Percentiles rank a stretch among this genome's conserved stretches.
Evolutionary conservation across 2,329 filamentous ascomycete genomes (phyloP).

Genomic region (Sordariomycetes sp.): DNA sequence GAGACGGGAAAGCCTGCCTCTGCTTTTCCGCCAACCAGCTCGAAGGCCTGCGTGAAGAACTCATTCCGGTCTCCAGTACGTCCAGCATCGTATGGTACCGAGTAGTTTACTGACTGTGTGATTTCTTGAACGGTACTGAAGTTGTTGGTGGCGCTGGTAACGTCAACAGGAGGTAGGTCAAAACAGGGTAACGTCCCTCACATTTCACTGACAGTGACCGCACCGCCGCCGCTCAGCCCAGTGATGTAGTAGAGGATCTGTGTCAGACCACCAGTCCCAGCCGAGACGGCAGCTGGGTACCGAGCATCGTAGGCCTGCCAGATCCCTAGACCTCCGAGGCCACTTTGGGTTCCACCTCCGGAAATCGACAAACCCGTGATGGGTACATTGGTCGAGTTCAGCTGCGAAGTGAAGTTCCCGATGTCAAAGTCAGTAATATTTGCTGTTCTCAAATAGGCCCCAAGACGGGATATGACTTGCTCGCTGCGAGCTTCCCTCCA

Average conservation of each 20-base stretch:
- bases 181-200: no score
- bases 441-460: slow-evolving; percentile 11
- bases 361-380: slow-evolving; percentile 15
- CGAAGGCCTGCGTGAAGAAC: slow-evolving; percentile 10
- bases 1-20: slow-evolving; percentile 14
- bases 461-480: slow-evolving; percentile 10
- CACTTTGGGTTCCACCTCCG: slow-evolving; percentile 17
- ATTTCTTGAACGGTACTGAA: slow-evolving; percentile 12
- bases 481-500: slow-evolving; percentile 12
- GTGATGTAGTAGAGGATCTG: slow-evolving; percentile 16
- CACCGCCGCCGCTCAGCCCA: slow-evolving; percentile 16
- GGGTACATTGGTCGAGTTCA: slow-evolving; percentile 10
- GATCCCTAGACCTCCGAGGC: slow-evolving; percentile 15
- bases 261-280: slow-evolving; percentile 13
- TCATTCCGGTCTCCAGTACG: slow-evolving; percentile 7
- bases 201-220: slow-evolving; percentile 14
- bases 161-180: no score
- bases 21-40: slow-evolving; percentile 12
- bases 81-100: slow-evolving; percentile 9
- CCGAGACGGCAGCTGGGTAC: slow-evolving; percentile 8
- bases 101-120: slow-evolving; percentile 12
- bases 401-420: slow-evolving; percentile 8
- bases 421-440: slow-evolving; percentile 14
- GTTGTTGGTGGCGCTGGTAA: slow-evolving; percentile 14
- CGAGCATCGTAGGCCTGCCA: slow-evolving; percentile 17